Evolutionary conservation across 2,329 filamentous ascomycete genomes (phyloP), one percentile per base, ranked within the genome.

Genomic region (Fusarium illudens): DNA sequence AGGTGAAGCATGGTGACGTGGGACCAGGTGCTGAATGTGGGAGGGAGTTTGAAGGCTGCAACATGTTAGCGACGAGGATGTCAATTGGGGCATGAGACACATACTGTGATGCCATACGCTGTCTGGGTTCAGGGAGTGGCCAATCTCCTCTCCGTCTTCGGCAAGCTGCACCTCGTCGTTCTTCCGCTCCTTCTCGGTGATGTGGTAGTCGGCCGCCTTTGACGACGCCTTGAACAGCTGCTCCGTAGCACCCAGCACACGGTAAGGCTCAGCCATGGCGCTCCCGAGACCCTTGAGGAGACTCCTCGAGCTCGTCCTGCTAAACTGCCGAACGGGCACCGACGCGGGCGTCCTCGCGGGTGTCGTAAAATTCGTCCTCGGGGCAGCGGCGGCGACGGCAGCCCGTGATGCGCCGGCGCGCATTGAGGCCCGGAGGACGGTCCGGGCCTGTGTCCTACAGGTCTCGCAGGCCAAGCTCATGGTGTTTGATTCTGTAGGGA

Each of bases 1-100:
- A 99, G 92, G 83, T 99, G 95, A 61, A 99, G 86, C 85, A 97
- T 97, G 33, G 94, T 96, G 44, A 98, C 90, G 80, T 98, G 94
- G 19, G 94, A 92, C 96, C 96, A 99, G 59, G 92, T 95, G 76
- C 90, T 94, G 80, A 99, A 99, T 0, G 94, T 98, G 1, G 94
- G 92, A 30, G 87, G 85, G 17, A 99, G 87, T 25, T 87, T 87
- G 67, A 97, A 88, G 53, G 90, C 93, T 97, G 73, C n/a, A 56
- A 15, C 17, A 5, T 17, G 17, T n/a, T 27, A 68, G 65, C 25
- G 13, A 11, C 13, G 6, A 10, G 3, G 8, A 6, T 17, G 10
- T 29, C n/a, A 30, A 22, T 17, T 12, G 3, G 13, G 34, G 29
- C 1, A 4, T 13, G 25, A 4, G 20, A 42, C n/a, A 79, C 86